Evolutionary conservation across 108 stramenopile genomes (phyloP), one percentile per base, ranked within the genome.

Genomic region (Skeletonema menzelii): DNA sequence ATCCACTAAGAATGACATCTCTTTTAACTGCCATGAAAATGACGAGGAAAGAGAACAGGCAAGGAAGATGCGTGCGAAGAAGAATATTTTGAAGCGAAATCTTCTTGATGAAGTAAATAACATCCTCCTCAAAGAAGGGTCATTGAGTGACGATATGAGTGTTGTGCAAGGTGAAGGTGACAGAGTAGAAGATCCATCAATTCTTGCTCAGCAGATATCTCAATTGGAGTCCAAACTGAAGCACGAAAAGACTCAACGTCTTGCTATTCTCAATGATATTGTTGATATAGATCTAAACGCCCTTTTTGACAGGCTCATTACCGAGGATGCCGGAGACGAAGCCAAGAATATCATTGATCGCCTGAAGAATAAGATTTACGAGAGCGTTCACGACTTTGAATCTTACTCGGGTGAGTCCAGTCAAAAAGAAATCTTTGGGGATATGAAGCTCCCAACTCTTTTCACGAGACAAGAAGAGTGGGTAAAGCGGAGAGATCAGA

Each of bases 231-330:
- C 71, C 12, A 79, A 69, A 46, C 65, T 79, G 56, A 79, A 71
- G 65, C 60, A 59, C 5, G 68, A 72, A 27, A 72, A 64, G 59
- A 61, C 37, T 19, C 71, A 79, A 28, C 61, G 72, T 6, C 22
- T 34, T 22, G 70, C 78, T 8, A 69, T 56, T 27, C 60, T 79
- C 8, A 79, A 79, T 65, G 78, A 72, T 49, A 72, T 79, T 57
- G 71, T 79, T n/a, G 78, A 79, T 15, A 69, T 72, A 35, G 67
- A 79, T 37, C 55, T 68, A 53, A 72, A 68, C 38, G 46, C 62
- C 1, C 32, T 57, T 4, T 68, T 79, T 58, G 71, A 72, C 26
- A 70, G 55, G 19, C 59, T 79, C 30, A 15, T 72, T 13, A 30
- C 70, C 26, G 62, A 42, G 63, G 62, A 69, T 37, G 38, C 67